These are phyloP conservation scores for Xylariaceae sp. DNA, from an alignment of 2,329 filamentous ascomycete genomes.

Conservation along the genomic window DNA sequence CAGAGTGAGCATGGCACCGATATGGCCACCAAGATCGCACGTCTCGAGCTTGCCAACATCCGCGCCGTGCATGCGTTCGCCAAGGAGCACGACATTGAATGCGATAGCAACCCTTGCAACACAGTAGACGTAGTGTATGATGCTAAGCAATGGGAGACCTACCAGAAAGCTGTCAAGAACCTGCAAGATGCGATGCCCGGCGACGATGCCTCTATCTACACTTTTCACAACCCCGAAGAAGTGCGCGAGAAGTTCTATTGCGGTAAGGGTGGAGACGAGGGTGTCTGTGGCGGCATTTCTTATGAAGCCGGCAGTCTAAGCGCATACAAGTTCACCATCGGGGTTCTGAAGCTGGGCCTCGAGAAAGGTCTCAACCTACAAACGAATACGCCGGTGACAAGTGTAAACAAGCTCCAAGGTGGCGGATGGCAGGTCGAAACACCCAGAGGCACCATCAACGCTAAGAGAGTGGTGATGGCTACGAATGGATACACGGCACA, in stretches of 20 bases:
- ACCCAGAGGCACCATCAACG: conserved; percentile 49
- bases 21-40: conserved; percentile 58
- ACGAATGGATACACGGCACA: conserved; percentile 61
- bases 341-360: conserved; percentile 54
- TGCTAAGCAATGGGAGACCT: conserved; percentile 47
- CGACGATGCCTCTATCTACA: conserved; percentile 52
- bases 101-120: conserved; percentile 57
- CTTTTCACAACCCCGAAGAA: conserved; percentile 51
- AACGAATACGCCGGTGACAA: conserved; percentile 55
- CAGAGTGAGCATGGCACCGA: conserved; percentile 51
- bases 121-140: conserved; percentile 68
- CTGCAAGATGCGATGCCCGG: conserved; percentile 54
- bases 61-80: conserved; percentile 62
- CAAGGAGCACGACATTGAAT: conserved; percentile 51
- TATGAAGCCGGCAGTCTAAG: conserved; percentile 54
- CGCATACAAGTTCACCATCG: conserved; percentile 49
- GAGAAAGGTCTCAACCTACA: conserved; percentile 57
- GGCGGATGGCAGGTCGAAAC: conserved; percentile 51
- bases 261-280: conserved; percentile 38
- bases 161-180: conserved; percentile 48
- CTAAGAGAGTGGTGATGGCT: conserved; percentile 55
- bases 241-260: conserved; percentile 50
- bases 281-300: conserved; percentile 53
- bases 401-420: conserved; percentile 25
- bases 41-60: conserved; percentile 61